phyloP scores from a whole-genome alignment of 2,329 filamentous ascomycete species.

The Scleromitrula shiraiana region DNA sequence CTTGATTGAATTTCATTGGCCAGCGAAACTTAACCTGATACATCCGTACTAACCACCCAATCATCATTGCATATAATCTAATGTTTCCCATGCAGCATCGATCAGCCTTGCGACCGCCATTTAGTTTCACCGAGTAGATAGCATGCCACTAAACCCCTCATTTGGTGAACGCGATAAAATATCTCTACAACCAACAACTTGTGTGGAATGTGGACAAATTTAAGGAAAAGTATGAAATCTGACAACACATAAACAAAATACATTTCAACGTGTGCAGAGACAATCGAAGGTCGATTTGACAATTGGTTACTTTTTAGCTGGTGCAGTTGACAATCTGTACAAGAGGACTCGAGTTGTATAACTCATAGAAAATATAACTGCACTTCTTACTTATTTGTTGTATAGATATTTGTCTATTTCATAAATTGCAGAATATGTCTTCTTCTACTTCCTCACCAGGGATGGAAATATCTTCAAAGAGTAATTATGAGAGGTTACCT shows the following conservation, averaged over 20 bases:
- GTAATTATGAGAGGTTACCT: slow-evolving; percentile 2
- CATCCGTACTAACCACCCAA: too few relatives aligned
- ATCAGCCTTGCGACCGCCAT: too few relatives aligned
- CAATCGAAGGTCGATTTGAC: background rate
- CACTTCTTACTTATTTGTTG: background rate
- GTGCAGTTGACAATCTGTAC: background rate
- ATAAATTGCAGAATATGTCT: background rate
- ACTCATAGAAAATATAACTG: background rate
- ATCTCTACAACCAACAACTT: background rate
- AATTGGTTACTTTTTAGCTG: background rate
- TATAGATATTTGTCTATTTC: background rate
- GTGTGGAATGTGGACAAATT: background rate
- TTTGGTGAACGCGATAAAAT: background rate
- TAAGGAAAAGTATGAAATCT: background rate
- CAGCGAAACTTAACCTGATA: too few relatives aligned
- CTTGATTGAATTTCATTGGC: too few relatives aligned
- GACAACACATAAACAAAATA: background rate
- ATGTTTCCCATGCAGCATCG: too few relatives aligned
- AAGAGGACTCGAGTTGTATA: background rate
- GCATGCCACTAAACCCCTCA: slow-evolving; percentile 1
- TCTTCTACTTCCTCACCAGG: background rate
- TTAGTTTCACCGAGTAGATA: slow-evolving; percentile 7
- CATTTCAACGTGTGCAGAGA: background rate
- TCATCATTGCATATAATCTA: too few relatives aligned
- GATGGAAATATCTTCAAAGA: background rate